Evolutionary conservation across 352 stramenopile genomes (phyloP), one percentile per base, ranked within the genome.

Genomic region (Phytophthora idaei): DNA sequence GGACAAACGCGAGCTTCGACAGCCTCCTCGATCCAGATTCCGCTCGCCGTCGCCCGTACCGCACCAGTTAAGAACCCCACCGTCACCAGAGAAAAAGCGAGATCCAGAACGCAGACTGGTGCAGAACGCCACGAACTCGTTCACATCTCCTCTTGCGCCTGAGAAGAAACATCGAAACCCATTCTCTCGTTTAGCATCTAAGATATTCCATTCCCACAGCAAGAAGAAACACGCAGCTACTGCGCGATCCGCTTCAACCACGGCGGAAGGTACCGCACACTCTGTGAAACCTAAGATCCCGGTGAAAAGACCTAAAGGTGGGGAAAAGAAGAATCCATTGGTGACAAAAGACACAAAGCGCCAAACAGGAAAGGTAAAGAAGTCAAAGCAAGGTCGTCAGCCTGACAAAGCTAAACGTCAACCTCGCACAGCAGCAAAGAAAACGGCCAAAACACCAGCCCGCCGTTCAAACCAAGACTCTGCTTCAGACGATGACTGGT

Each of bases 161-260:
- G 60, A 74, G 27, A 65, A 63, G 28, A 58, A 71, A 48, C 60
- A 74, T 46, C 50, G 37, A 39, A 71, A 54, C 39, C 54, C 70
- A 5, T 77, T 77, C 42, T 77, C 70, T n/a, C 70, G 70, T 39
- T 63, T 77, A 53, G 70, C 64, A 60, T 56, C 60, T 21, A 74
- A 69, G 42, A 65, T 77, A 17, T 77, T 77, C 57, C 60, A 28
- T 17, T 74, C 70, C 8, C 70, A 56, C 36, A 51, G 39, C 54
- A 66, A 69, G 39, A 76, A 64, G 37, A 57, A 72, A n/a, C 42
- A 53, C n/a, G 42, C 50, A 36, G 52, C 46, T 53, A 7, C 48
- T 3, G 9, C 48, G 8, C 54, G 50, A 15, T 50, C 64, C 10
- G 15, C 25, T 61, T 39, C 59, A 31, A 65, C 49, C 5, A 21